phyloP scores from a whole-genome alignment of 768 basidiomycete species.

The Cystofilobasidium capitatum region DNA sequence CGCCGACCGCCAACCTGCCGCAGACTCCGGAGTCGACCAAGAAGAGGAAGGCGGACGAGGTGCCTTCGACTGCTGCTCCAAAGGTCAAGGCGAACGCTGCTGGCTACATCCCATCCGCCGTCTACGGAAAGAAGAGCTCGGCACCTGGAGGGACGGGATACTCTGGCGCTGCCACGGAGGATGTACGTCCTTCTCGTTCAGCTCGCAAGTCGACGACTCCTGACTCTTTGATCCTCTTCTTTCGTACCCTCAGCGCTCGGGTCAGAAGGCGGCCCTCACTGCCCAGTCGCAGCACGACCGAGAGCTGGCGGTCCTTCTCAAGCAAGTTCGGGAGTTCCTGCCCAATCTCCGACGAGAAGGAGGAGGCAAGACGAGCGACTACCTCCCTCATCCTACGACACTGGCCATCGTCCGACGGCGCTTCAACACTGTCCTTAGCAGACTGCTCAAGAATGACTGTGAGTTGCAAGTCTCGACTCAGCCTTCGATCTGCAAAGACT shows the following conservation, averaged over 20 bases:
- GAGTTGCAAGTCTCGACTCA: neutral
- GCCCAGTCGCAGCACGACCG: slow-evolving; percentile 66
- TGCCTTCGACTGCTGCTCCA: too few species aligned
- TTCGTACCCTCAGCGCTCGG: slow-evolving; percentile 51
- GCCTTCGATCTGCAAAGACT: neutral
- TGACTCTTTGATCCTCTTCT: too few species aligned
- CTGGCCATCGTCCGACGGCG: slow-evolving; percentile 82
- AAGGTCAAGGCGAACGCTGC: slow-evolving; percentile 27
- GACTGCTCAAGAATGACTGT: slow-evolving; percentile 25
- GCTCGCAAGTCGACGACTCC: neutral
- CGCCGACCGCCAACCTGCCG: neutral
- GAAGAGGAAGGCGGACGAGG: slow-evolving; percentile 27
- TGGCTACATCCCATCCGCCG: neutral
- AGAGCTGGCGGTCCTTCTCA: slow-evolving; percentile 58
- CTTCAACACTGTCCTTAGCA: slow-evolving; percentile 49
- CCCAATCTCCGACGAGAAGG: slow-evolving; percentile 67
- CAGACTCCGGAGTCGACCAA: neutral
- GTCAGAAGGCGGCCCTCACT: slow-evolving; percentile 65
- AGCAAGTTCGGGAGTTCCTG: slow-evolving; percentile 66
- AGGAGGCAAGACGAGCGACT: slow-evolving; percentile 76
- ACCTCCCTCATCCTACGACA: slow-evolving; percentile 69
- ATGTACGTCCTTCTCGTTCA: slow-evolving; percentile 49
- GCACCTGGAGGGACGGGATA: slow-evolving; percentile 74
- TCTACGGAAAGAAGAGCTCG: slow-evolving; percentile 31
- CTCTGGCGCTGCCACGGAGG: slow-evolving; percentile 55